A percentile compares a stretch with the other conserved stretches of the same genome.
phyloP scores from a whole-genome alignment of 2,329 filamentous ascomycete genomes.

The Cladophialophora chaetospira region DNA sequence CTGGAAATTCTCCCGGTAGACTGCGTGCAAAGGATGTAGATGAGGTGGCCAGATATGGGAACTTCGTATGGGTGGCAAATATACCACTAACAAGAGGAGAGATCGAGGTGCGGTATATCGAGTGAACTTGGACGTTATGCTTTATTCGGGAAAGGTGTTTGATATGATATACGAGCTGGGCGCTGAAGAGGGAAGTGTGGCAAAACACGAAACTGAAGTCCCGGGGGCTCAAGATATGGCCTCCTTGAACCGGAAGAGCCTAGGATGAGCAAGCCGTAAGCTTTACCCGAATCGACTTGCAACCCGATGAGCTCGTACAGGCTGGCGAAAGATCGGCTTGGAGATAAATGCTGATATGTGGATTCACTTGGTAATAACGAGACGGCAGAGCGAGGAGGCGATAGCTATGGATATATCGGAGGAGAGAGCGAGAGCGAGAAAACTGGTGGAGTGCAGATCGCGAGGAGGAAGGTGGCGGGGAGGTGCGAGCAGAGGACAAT shows the following conservation, averaged over 20 bases:
- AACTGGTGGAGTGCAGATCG: neutral
- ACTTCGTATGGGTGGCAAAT: neutral
- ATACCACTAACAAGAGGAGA: neutral
- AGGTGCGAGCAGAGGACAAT: neutral
- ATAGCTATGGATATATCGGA: neutral
- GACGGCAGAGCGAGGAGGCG: neutral
- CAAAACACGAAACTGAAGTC: neutral
- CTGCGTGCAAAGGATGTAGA: too few relatives aligned
- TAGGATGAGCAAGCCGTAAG: neutral
- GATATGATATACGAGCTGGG: too few relatives aligned
- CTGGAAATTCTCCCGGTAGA: too few relatives aligned
- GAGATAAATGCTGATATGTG: neutral
- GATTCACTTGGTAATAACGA: neutral
- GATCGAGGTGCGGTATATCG: neutral
- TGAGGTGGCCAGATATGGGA: too few relatives aligned
- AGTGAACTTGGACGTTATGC: neutral
- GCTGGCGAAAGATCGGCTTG: slow-evolving; percentile 3
- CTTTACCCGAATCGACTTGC: neutral
- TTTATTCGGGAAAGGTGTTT: too few relatives aligned
- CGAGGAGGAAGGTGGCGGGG: slow-evolving; percentile 1
- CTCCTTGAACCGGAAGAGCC: neutral
- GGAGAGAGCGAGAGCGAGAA: neutral
- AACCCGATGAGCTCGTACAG: neutral
- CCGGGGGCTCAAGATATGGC: neutral
- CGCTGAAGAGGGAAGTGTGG: neutral